These are phyloP conservation scores for Pythium phragmitis DNA, from an alignment of 352 stramenopile genomes.

Conservation along the genomic window DNA sequence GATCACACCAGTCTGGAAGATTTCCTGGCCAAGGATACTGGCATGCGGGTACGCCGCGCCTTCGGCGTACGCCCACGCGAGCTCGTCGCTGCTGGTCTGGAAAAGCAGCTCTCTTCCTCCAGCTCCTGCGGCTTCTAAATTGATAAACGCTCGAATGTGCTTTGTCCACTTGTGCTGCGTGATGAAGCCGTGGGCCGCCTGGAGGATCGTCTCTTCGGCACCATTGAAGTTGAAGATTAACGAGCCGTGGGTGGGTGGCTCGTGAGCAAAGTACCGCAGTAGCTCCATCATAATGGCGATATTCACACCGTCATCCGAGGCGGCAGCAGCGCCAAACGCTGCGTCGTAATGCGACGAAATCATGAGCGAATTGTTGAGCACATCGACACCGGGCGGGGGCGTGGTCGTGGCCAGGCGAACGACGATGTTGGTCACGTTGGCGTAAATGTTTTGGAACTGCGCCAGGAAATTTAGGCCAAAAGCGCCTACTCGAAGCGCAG, in stretches of 20 bases:
- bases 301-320: constrained; percentile 79
- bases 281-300: constrained; percentile 82
- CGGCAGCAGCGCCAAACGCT: constrained; percentile 62
- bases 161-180: constrained; percentile 75
- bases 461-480: constrained; percentile 78
- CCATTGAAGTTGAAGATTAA: constrained; percentile 85
- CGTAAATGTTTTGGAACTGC: constrained; percentile 86
- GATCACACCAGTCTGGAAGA: constrained; percentile 77
- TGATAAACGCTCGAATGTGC: constrained; percentile 74
- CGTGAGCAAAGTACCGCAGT: constrained; percentile 42
- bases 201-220: constrained; percentile 76
- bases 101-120: constrained; percentile 75
- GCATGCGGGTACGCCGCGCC: constrained; percentile 72
- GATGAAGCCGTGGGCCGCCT: constrained; percentile 78
- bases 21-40: constrained; percentile 73
- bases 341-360: constrained; percentile 82
- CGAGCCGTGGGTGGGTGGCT: constrained; percentile 44
- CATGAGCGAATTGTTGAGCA: constrained; percentile 53
- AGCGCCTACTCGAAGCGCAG: constrained; percentile 29
- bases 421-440: constrained; percentile 82
- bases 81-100: constrained; percentile 72
- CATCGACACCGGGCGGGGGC: constrained; percentile 24
- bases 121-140: constrained; percentile 71
- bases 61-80: constrained; percentile 67
- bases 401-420: constrained; percentile 48